Base-by-base conservation (phyloP, 2,329 filamentous ascomycete species). In the Penicillium sp. region DNA sequence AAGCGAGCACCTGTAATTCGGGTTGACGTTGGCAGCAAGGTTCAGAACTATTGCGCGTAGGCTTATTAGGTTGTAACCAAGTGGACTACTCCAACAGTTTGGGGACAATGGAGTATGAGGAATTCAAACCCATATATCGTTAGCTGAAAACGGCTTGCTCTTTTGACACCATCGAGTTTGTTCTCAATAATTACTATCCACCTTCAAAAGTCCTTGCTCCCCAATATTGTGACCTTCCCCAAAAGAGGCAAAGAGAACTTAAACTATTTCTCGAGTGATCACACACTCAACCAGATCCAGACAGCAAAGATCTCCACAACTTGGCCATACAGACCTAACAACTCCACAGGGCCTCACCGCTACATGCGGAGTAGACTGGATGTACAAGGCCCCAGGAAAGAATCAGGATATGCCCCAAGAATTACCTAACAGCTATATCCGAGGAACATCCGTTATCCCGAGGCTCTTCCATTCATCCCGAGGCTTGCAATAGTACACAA, bases 341-440 rank as follows among this genome's bases (percentile, higher is more conserved):
- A 57, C 40, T 50, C 48, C 44, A 20, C 37, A 53, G 18, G 26
- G 53, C 34, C 53, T 61, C 59, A 64, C 61, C 60, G 61, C 62
- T 61, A 48, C 50, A 62, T 59, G 61, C 57, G 62, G 61, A 63
- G 57, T 58, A 59, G 32, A 26, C 45, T 50, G 46, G 48, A 52
- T 18, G 40, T 35, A 35, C 37, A 45, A 55, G 59, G 55, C 50
- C 57, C 55, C 55, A 39, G 58, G 50, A 42, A 56, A 54, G 54
- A 56, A 50, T 50, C 44, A 53, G 32, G 38, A 45, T 14, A 22
- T 43, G 38, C 11, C 37, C 48, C 49, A 51, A 24, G 2, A 6
- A 44, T 24, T 26, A 18, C 38, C 18, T 18, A 34, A n/a, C 14
- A 6, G 32, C 3, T 31, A 46, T 52, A 38, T 46, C 50, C 50